Conservation (phyloP, 306 rosid genomes). For the Cucurbita argyrosperma region DNA sequence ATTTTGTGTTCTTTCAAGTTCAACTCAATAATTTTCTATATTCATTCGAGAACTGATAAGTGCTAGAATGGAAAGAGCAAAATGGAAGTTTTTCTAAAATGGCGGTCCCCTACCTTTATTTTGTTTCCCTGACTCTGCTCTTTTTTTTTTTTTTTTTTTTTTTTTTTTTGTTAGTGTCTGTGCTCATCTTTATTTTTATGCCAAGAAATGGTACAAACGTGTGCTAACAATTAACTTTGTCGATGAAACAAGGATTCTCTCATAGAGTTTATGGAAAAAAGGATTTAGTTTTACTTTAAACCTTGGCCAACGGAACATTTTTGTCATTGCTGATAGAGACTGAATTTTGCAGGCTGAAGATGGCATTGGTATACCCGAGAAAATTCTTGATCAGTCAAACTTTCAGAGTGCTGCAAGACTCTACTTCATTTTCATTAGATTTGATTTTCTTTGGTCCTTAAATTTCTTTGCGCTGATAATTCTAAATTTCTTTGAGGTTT, state of each 20-base stretch:
- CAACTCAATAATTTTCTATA: background rate
- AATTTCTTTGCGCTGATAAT: slow-evolving; percentile 52
- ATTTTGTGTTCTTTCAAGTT: background rate
- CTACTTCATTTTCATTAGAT: slow-evolving; percentile 44
- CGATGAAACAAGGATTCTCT: background rate
- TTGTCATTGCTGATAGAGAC: slow-evolving; percentile 12
- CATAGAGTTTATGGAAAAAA: background rate
- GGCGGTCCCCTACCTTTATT: background rate
- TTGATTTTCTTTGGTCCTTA: slow-evolving; percentile 49
- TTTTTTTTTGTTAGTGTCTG: too few relatives aligned
- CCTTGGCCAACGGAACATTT: background rate
- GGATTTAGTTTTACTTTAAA: background rate
- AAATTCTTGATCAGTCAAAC: slow-evolving; percentile 56
- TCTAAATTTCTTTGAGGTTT: slow-evolving; percentile 86
- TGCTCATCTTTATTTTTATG: background rate
- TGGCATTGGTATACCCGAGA: slow-evolving; percentile 83
- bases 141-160: too few relatives aligned
- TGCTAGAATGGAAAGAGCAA: background rate
- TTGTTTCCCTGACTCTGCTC: background rate
- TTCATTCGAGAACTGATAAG: background rate
- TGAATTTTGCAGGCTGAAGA: slow-evolving; percentile 76
- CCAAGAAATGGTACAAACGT: background rate
- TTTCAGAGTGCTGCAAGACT: slow-evolving; percentile 52
- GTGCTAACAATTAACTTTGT: background rate
- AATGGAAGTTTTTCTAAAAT: background rate